Evolutionary conservation across 2,329 filamentous ascomycete species (phyloP), one percentile per base, ranked within the genome.

Genomic region (Ascochyta clinopodiicola): DNA sequence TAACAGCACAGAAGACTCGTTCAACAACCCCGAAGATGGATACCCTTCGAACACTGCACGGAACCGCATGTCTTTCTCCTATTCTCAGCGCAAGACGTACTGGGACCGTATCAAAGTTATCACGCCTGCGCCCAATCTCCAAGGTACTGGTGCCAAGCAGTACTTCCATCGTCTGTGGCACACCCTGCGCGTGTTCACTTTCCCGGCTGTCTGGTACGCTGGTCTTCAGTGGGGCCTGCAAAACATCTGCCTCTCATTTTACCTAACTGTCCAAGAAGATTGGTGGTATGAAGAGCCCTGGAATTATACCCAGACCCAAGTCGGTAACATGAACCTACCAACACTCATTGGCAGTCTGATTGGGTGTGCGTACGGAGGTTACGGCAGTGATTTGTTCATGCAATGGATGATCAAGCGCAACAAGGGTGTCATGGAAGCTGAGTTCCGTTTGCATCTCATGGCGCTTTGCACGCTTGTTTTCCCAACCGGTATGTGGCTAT

Each of bases 191-290:
- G 75, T 86, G 37, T 85, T 86, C 64, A 77, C 78, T 1, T 85
- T 86, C 56, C 84, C 84, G 0, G 83, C 83, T 1, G 82, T 86
- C 9, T 78, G 83, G 59, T 86, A 81, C 57, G 82, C 82, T 2
- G 83, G 84, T 8, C 68, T 86, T 22, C 83, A 86, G 63, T 86
- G 84, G 84, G 84, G 84, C 4, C 77, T 82, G 27, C 84, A 86
- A 67, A 84, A 85, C 60, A 82, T 84, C n/a, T 85, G 84, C 71
- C 72, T 86, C 21, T 82, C 81, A 1, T 86, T 86, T 66, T 85
- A 86, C 59, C 74, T 85, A 29, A 86, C 84, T 0, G 78, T 86
- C 1, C 79, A 85, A 63, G 81, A 86, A 61, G 82, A 84, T 57
- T 80, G 80, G 60, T 86, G 82, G 80, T 81, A 79, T 24, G 78